Conservation (phyloP, 768 basidiomycete genomes). For the Serendipita sp. region DNA sequence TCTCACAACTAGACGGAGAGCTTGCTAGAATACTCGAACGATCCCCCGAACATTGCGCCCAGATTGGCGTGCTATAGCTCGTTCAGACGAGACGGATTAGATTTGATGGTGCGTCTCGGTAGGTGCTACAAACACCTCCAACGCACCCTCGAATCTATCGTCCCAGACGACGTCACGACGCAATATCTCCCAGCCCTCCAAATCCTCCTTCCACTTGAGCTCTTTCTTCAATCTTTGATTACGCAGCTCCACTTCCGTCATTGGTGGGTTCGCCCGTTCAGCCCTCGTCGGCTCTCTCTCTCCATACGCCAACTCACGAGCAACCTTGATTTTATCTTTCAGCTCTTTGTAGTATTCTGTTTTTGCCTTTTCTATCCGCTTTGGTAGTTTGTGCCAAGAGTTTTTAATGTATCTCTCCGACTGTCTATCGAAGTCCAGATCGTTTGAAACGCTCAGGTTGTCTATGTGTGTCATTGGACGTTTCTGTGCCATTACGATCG, state of each 20-base stretch:
- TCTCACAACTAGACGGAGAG: too few relatives aligned
- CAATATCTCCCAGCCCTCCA: slow-evolving; percentile 66
- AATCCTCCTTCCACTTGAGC: slow-evolving; percentile 63
- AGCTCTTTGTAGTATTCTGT: slow-evolving; percentile 63
- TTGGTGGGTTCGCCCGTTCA: slow-evolving; percentile 60
- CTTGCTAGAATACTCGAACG: too few relatives aligned
- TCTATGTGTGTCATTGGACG: slow-evolving; percentile 34
- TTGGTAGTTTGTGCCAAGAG: slow-evolving; percentile 36
- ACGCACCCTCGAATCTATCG: slow-evolving; percentile 41
- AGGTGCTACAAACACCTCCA: slow-evolving; percentile 45
- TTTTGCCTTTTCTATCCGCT: slow-evolving; percentile 51
- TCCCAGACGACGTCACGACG: slow-evolving; percentile 68
- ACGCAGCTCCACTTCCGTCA: slow-evolving; percentile 76
- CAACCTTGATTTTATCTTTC: slow-evolving; percentile 45
- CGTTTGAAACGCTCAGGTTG: slow-evolving; percentile 20
- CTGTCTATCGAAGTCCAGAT: slow-evolving; percentile 59
- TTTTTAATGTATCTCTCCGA: slow-evolving; percentile 55
- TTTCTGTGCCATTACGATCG: slow-evolving; percentile 44
- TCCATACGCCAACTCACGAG: slow-evolving; percentile 60
- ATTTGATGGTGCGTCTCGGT: too few relatives aligned
- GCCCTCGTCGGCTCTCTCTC: slow-evolving; percentile 75
- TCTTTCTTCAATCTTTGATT: slow-evolving; percentile 85
- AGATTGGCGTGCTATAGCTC: too few relatives aligned
- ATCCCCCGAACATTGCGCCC: too few relatives aligned
- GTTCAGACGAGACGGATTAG: too few relatives aligned